Evolutionary conservation across 495 filamentous ascomycete genomes (phyloP), one percentile per base, ranked within the genome.

Genomic region (Collariella sp.): DNA sequence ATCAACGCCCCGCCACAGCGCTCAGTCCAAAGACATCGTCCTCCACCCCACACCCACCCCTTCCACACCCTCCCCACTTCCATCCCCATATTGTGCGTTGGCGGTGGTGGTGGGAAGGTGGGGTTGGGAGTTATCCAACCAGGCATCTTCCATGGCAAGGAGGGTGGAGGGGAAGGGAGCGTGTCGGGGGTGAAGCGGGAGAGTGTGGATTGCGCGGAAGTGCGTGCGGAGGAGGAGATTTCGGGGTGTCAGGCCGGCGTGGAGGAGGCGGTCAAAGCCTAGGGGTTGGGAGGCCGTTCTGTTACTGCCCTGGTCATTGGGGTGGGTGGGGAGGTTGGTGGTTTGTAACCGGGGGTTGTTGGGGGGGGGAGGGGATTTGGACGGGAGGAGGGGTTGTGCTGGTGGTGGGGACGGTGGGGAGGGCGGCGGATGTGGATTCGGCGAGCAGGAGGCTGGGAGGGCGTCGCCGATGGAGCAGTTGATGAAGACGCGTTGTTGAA

Each of bases 191-290:
- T 93, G 52, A 86, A 83, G 9, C 85, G 81, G 48, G 83, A 76
- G 16, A n/a, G 84, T 76, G 57, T 93, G 87, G 47, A 91, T 79
- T 26, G 83, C 81, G 34, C 85, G 78, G 71, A 96, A 96, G 67
- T 95, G 91, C 11, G 87, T 78, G 19, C 93, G 83, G 16, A 98
- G 79, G 41, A 82, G 26, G 86, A 80, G 12, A 98, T 83, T 62
- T 98, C 93, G 5, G 83, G 85, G 66, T 0, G 87, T 87, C 67
- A 98, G 91, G 36, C 89, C 89, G 0, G 87, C 79, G 0, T 79
- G 64, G 0, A 95, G 80, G 2, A 96, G 76, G 10, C 93, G 78
- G 70, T 96, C 90, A 73, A 98, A 98, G 44, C 93, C 93, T 7
- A 82, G 81, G 1, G 33, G 56, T 48, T 46, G 33, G 43, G 15